Evolutionary conservation across 1,139 yeast species (phyloP).

Genomic region (Arxiozyma telluris): DNA sequence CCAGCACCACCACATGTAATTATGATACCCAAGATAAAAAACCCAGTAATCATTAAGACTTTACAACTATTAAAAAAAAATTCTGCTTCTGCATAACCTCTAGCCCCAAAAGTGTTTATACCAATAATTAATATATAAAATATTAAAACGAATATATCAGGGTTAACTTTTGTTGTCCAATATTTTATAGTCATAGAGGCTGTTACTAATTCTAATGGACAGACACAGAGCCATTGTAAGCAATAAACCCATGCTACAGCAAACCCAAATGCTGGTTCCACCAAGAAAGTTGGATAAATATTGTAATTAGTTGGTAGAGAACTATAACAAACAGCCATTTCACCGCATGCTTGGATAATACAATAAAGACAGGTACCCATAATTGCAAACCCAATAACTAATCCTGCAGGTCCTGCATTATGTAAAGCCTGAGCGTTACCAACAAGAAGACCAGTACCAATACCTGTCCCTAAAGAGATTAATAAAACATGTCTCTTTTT

Average conservation of each 20-base stretch:
- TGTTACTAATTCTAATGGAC: slow-evolving; percentile 49
- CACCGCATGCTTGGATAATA: slow-evolving; percentile 55
- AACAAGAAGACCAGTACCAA: slow-evolving; percentile 60
- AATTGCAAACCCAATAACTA: slow-evolving; percentile 49
- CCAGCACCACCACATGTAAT: slow-evolving; percentile 55
- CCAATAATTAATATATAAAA: slow-evolving; percentile 47
- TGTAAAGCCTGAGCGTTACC: slow-evolving; percentile 60
- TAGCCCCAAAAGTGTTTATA: slow-evolving; percentile 48
- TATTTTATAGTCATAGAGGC: slow-evolving; percentile 33
- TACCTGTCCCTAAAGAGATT: slow-evolving; percentile 53
- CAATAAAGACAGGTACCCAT: slow-evolving; percentile 57
- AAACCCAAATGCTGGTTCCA: slow-evolving; percentile 59
- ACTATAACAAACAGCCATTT: slow-evolving; percentile 58
- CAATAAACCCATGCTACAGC: slow-evolving; percentile 64
- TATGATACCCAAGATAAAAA: slow-evolving; percentile 41
- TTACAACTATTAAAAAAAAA: slow-evolving; percentile 64
- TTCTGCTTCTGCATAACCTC: slow-evolving; percentile 58
- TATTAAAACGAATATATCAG: slow-evolving; percentile 58
- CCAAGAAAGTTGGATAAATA: slow-evolving; percentile 42
- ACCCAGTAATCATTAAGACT: slow-evolving; percentile 47
- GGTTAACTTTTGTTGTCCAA: slow-evolving; percentile 47
- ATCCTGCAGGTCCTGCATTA: slow-evolving; percentile 60
- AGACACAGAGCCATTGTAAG: slow-evolving; percentile 52
- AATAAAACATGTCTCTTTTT: slow-evolving; percentile 65
- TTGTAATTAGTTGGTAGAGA: slow-evolving; percentile 36